Evolutionary conservation across 108 stramenopile species (phyloP), one percentile per base, ranked within the genome.

Genomic region (Stephanodiscus minutulus): DNA sequence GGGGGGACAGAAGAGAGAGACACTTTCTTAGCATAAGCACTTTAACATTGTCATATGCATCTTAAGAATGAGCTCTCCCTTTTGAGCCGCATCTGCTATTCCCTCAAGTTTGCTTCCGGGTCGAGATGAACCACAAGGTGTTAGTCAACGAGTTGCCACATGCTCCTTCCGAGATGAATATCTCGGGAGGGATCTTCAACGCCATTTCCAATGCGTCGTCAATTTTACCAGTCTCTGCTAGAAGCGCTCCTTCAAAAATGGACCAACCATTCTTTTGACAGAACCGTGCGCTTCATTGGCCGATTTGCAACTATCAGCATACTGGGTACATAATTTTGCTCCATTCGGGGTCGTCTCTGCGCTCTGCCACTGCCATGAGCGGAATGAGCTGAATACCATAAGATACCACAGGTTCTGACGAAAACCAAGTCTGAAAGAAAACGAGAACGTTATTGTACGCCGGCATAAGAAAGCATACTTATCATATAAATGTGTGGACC

Each of bases 381-480:
- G 96, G 96, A 20, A 98, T 76, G 44, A 98, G 84, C 65, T 97
- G 94, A 57, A 96, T 95, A 15, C 94, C 94, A 76, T 85, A 88
- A 0, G 89, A 81, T 7, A 93, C 81, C 47, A 89, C 89, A 35
- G 78, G 70, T 46, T 79, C 56, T 49, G 65, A 47, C 2, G 88
- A 87, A 73, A 94, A 94, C 91, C 90, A 92, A 35, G 90, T 93
- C 25, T 88, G 83, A 11, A 69, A 55, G 1, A 31, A 20, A n/a
- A 53, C 55, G 31, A 55, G 25, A 41, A 36, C 2, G 0, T 12
- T 18, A 12, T 1, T 61, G 60, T 61, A n/a, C n/a, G n/a, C n/a
- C 39, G 7, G 60, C 60, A 22, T 5, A 28, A 31, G 27, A 35
- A 17, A 57, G 24, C 33, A 17, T 9, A 43, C n/a, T 69, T 17